Percentiles rank a stretch among this genome's conserved stretches.
phyloP scores from a whole-genome alignment of 1,284 basidiomycete genomes.

The Vanrija sp. region DNA sequence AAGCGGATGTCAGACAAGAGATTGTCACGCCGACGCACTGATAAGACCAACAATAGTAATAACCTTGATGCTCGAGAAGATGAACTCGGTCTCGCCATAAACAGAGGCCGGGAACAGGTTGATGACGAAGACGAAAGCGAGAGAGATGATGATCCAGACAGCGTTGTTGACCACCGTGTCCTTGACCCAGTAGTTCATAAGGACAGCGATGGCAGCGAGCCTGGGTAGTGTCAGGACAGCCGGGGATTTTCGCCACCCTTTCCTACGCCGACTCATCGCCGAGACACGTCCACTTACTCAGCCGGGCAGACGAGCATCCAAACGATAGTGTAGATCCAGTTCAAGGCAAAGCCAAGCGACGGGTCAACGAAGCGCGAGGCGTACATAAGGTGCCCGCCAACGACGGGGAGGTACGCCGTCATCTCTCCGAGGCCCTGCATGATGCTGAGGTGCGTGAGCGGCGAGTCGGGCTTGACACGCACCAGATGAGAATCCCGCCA shows the following conservation, averaged over 20 bases:
- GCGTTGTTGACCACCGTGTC: slow-evolving; percentile 33
- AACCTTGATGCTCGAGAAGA: slow-evolving; percentile 35
- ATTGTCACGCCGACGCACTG: slow-evolving; percentile 38
- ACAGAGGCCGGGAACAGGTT: slow-evolving; percentile 46
- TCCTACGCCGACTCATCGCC: no score
- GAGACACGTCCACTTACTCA: slow-evolving; percentile 2
- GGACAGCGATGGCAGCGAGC: slow-evolving; percentile 21
- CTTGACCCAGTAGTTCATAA: slow-evolving; percentile 38
- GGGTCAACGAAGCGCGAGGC: slow-evolving; percentile 55
- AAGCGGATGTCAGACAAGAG: neutral
- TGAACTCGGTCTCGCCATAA: slow-evolving; percentile 42
- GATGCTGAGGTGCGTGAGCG: slow-evolving; percentile 13
- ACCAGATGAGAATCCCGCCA: neutral
- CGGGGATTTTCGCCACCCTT: no score
- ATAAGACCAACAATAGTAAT: slow-evolving; percentile 48
- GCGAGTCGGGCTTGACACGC: neutral
- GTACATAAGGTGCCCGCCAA: slow-evolving; percentile 47
- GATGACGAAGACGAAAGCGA: slow-evolving; percentile 46
- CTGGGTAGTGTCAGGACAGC: slow-evolving; percentile 2
- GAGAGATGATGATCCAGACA: slow-evolving; percentile 49
- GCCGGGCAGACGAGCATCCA: slow-evolving; percentile 39
- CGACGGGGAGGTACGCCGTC: slow-evolving; percentile 46
- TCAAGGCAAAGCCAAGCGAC: slow-evolving; percentile 50
- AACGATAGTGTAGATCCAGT: slow-evolving; percentile 33
- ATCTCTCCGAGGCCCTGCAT: slow-evolving; percentile 51